Base-by-base conservation (phyloP, 192 early-diverging fungal genomes). In the Backusella morwellensis region DNA sequence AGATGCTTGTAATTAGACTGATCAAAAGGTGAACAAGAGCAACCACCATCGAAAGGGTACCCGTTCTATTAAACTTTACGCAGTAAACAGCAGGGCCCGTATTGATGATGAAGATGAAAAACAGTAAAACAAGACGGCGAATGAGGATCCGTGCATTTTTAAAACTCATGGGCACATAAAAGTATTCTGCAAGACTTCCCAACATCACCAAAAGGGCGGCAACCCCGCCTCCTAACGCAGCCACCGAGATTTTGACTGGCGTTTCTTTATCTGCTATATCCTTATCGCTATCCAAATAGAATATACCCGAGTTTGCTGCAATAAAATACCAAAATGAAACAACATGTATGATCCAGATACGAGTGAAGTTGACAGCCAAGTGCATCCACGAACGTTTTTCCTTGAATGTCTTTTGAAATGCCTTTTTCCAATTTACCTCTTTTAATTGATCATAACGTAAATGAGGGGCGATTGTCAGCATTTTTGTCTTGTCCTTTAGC, bases 331-430 rank as follows among this genome's bases (percentile, higher is more conserved):
- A 95, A 81, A 92, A 95, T 15, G 90, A 78, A 2, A 88, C 87
- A 52, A 96, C 73, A 76, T 96, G 94, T 77, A 96, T 90, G 76
- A 95, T 91, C 95, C 95, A 96, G 56, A 95, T 90, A 19, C 95
- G 94, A 29, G 91, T 92, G 71, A 96, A 95, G 82, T 95, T 96
- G 77, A 92, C 90, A 75, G 91, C 88, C 63, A 94, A 77, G 82
- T 96, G 95, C 82, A 93, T 84, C 91, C 92, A 92, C 6, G 94
- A 93, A 63, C 95, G 91, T 50, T 90, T 91, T 83, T 96, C 95
- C 80, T 92, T 90, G 84, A 92, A 96, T 0, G 94, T 95, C 82
- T 95, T 96, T 79, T 81, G 69, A 84, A 96, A 94, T 17, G 88
- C 90, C 66, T 86, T 85, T 12, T 79, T 81, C 93, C 94, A 96